Base-by-base conservation (phyloP, 257 asterid species). In the Solanum habrochaites region DNA sequence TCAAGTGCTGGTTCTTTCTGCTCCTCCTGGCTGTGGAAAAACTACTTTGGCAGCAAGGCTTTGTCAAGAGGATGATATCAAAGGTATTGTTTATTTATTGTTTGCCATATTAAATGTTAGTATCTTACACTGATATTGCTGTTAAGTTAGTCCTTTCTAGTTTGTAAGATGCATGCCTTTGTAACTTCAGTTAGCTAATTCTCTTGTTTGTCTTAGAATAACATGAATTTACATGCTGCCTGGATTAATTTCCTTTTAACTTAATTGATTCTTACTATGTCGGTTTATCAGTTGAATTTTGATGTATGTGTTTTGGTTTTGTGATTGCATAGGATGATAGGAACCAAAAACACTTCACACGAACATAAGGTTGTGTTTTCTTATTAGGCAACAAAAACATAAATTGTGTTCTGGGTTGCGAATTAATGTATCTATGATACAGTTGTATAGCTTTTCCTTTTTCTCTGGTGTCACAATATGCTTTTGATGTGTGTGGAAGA, bases 1-100 rank as follows among this genome's bases (percentile, higher is more conserved):
- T 6, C 13, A 47, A 5, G 89, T 90, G 29, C 67, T 90, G 21
- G 91, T 87, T 85, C 73, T 90, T 58, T 90, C 93, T 70, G 93
- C 89, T 78, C 91, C 93, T 39, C 88, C 91, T 49, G 93, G 91
- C 4, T 89, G 90, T 85, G 93, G 93, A 29, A 90, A 90, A 88
- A 89, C 93, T 32, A 87, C 91, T 14, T 72, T 90, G 69, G 89
- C 90, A 2, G 73, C 89, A 40, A 43, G 31, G 89, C 42, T 90
- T 56, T 90, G 93, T 47, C 87, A 40, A 29, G 90, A 89, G 37
- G 86, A 72, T 23, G 70, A 85, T 29, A 89, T 90, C 47, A 83
- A 86, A 90, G 91, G 93, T 91, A 37, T 2, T 37, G 18, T 8
- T 18, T 71, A 31, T 32, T 35, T 72, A 35, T 18, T 35, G 42